Base-by-base conservation (phyloP, 2,329 filamentous ascomycete genomes). In the Ophiosphaerella korrae region DNA sequence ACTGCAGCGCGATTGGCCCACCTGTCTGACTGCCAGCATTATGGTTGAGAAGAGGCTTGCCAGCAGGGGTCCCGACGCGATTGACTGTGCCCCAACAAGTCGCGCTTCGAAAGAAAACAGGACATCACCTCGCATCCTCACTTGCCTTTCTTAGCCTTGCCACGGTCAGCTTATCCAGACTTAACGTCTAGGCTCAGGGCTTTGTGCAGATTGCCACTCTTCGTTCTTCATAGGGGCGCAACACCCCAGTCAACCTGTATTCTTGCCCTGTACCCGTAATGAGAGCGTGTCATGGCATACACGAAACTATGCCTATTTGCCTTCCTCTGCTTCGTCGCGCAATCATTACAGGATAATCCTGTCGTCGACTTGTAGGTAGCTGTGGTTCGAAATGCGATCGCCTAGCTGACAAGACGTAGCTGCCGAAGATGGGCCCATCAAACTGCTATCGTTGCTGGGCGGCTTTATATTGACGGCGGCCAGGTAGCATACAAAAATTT, bases 401-500 rank as follows among this genome's bases (percentile, higher is more conserved):
- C 13, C 26, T 8, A 12, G 36, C 42, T 48, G 11, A 50, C 23
- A 14, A 35, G 4, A 16, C 31, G n/a, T 33, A 62, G 59, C 48
- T 77, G 75, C 56, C 67, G 75, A 36, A 62, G 74, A 49, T 77
- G 71, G 71, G 82, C 81, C 38, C 85, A 88, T 63, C 82, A 86
- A 64, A 83, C 83, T 7, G 78, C 84, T 6, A 75, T 86, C 8
- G 77, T 88, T 39, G 83, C 86, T 63, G 70, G 79, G 36, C 80
- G 77, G 54, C 72, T 88, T 16, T 88, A 84, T 64, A 83, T 88
- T 45, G 84, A 88, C 61, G 85, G 85, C 29, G 56, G 58, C 12
- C 53, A 54, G 46, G 42, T 59, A 35, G 49, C 42, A 16, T 52
- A 53, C 21, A 53, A 48, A 9, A 48, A 81, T 2, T 70, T 82